These are phyloP conservation scores for Globisporangium irregulare DNA, from an alignment of 352 stramenopile genomes.

Conservation along the genomic window DNA sequence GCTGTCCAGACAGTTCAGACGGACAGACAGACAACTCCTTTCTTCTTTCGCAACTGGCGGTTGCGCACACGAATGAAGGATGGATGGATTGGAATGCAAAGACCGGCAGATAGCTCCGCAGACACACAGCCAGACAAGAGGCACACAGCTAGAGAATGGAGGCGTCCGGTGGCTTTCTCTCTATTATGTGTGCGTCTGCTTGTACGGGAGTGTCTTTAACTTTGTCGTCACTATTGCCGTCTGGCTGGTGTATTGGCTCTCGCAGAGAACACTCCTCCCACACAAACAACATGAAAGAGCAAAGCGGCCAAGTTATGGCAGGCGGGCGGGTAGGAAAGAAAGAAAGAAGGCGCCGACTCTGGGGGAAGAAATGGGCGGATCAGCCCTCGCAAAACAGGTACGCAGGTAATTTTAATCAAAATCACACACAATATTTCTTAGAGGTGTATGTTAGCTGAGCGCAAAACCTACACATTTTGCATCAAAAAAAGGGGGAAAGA, in stretches of 20 bases:
- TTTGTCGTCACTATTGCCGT: not conserved
- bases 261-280: not conserved
- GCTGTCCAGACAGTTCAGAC: not conserved
- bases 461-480: not conserved
- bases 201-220: not conserved
- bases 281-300: not conserved
- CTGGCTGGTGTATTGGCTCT: not conserved
- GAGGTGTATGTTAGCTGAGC: not conserved
- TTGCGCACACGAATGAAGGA: not conserved
- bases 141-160: not conserved
- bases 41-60: not conserved
- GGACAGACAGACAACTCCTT: constrained; percentile 5
- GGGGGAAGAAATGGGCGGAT: constrained; percentile 7
- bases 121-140: not conserved
- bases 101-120: not conserved
- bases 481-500: constrained; percentile 8
- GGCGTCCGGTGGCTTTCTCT: not conserved
- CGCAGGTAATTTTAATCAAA: not conserved
- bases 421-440: not conserved
- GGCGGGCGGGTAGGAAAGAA: constrained; percentile 3
- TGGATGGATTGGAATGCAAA: not conserved
- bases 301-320: not conserved
- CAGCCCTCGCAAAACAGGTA: not conserved
- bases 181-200: not conserved
- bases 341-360: not conserved